phyloP scores from a whole-genome alignment of 1,284 basidiomycete genomes.

The Leccinum solheimii region DNA sequence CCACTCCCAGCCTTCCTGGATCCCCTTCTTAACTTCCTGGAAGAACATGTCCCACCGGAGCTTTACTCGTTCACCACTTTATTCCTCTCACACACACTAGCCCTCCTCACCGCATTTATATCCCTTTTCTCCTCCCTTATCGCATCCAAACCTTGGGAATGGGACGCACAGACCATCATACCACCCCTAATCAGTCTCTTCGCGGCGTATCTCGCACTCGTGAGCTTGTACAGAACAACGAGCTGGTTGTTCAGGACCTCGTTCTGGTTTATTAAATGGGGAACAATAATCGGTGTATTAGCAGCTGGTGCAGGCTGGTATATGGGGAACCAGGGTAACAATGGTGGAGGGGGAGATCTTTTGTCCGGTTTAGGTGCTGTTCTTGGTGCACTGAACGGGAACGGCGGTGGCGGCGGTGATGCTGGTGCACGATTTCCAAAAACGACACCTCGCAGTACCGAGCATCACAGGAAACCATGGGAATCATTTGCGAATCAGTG shows the following conservation, averaged over 20 bases:
- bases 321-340: conserved; percentile 42
- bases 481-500: conserved; percentile 64
- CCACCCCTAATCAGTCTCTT: conserved; percentile 73
- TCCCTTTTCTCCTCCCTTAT: conserved; percentile 49
- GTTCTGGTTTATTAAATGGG: conserved; percentile 76
- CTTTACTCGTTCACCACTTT: conserved; percentile 52
- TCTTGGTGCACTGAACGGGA: conserved; percentile 44
- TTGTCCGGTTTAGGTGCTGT: conserved; percentile 43
- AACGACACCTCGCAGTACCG: conserved; percentile 27
- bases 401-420: conserved; percentile 36
- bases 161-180: conserved; percentile 65
- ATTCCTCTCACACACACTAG: conserved; percentile 54
- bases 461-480: conserved; percentile 55
- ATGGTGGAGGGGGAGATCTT: conserved; percentile 37
- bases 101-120: conserved; percentile 50
- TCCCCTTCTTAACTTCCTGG: conserved; percentile 54
- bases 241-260: conserved; percentile 67
- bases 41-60: conserved; percentile 53
- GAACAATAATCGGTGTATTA: conserved; percentile 53
- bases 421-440: conserved; percentile 33
- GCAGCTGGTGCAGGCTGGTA: conserved; percentile 55
- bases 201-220: conserved; percentile 68
- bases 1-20: conserved; percentile 44
- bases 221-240: conserved; percentile 73
- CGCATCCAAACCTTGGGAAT: conserved; percentile 53